These are phyloP conservation scores for Dipodascopsis uninucleata DNA, from an alignment of 805 yeast species.

Conservation along the genomic window DNA sequence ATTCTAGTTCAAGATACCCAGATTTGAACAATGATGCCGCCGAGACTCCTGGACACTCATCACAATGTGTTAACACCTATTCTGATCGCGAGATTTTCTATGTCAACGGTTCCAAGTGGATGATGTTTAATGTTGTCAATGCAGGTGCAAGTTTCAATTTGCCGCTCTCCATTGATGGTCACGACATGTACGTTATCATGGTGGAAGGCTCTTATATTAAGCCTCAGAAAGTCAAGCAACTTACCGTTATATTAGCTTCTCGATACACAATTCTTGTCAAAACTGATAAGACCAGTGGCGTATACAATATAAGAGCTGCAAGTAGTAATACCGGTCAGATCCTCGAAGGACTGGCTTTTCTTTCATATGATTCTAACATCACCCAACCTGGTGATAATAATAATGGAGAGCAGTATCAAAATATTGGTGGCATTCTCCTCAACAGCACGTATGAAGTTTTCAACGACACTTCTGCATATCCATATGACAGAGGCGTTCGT, in stretches of 20 bases:
- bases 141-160: conserved; percentile 2
- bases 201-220: conserved; percentile 5
- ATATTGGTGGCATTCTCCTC: conserved; percentile 5
- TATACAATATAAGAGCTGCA: conserved; percentile 15
- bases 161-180: conserved; percentile 9
- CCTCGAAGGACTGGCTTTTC: conserved; percentile 3
- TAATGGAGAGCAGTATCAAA: neutral
- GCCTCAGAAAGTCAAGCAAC: conserved; percentile 7
- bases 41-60: conserved; percentile 10
- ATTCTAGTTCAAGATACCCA: neutral
- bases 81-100: conserved; percentile 8
- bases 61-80: conserved; percentile 2
- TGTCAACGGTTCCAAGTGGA: conserved; percentile 3
- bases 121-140: conserved; percentile 1
- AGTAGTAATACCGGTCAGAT: conserved; percentile 1
- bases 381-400: neutral
- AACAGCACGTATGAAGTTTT: neutral
- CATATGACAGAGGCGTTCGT: neutral
- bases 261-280: conserved; percentile 35
- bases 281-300: conserved; percentile 59
- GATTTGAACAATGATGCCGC: conserved; percentile 4
- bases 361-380: conserved; percentile 4
- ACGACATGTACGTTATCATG: conserved; percentile 7
- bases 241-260: conserved; percentile 3
- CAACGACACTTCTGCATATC: conserved; percentile 1